Conservation (phyloP, 1,284 basidiomycete species). For the Volvariella surrecta region DNA sequence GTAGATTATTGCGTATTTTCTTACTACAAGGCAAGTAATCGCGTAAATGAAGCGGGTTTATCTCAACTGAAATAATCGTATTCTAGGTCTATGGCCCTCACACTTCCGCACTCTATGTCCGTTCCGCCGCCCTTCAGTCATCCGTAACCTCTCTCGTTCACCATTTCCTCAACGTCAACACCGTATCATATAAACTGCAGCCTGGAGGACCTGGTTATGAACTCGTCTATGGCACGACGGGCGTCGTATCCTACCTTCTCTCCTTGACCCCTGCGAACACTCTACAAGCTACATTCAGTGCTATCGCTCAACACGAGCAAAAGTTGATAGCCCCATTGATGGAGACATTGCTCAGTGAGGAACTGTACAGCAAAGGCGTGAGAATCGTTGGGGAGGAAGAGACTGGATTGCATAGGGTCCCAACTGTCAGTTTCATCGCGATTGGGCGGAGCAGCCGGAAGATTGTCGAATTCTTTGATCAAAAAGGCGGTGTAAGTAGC, state of each 20-base stretch:
- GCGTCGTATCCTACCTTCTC: constrained; percentile 56
- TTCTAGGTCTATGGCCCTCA: constrained; percentile 69
- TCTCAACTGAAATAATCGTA: neutral
- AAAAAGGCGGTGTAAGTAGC: constrained; percentile 47
- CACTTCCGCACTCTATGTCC: constrained; percentile 57
- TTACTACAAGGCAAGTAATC: constrained; percentile 64
- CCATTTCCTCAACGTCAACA: constrained; percentile 55
- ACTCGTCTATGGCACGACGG: constrained; percentile 49
- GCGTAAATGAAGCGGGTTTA: neutral
- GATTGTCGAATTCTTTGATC: constrained; percentile 57
- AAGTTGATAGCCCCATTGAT: constrained; percentile 28
- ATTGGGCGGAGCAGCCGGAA: constrained; percentile 49
- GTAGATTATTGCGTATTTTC: constrained; percentile 68
- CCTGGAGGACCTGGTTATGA: constrained; percentile 72
- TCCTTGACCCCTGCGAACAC: constrained; percentile 42
- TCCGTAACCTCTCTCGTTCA: constrained; percentile 56
- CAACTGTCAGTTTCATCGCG: constrained; percentile 69
- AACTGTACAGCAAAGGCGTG: constrained; percentile 46
- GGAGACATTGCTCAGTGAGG: constrained; percentile 25
- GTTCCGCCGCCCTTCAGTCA: constrained; percentile 30
- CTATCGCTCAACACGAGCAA: constrained; percentile 35
- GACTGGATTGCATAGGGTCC: constrained; percentile 37
- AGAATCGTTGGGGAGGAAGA: constrained; percentile 56
- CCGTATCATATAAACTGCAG: constrained; percentile 54
- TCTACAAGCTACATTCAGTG: constrained; percentile 40